These are phyloP conservation scores for Ophiosphaerella narmari DNA, from an alignment of 2,329 filamentous ascomycete genomes.

Conservation along the genomic window DNA sequence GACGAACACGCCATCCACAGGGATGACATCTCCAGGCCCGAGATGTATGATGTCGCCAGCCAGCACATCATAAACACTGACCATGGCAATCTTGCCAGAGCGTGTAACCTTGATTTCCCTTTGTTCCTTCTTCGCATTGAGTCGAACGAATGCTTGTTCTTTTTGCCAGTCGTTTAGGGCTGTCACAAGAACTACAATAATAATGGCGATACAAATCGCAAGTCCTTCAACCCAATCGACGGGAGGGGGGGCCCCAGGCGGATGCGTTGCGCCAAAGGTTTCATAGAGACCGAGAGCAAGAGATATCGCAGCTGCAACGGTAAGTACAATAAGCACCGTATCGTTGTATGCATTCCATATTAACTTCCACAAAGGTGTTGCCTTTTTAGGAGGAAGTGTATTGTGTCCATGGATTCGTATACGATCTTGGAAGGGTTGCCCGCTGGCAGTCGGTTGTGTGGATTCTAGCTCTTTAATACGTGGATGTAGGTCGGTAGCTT, in stretches of 20 bases:
- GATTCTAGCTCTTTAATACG: slow-evolving; percentile 24
- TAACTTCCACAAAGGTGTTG: slow-evolving; percentile 62
- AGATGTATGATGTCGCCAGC: slow-evolving; percentile 73
- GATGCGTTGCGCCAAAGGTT: slow-evolving; percentile 57
- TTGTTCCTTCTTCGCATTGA: slow-evolving; percentile 45
- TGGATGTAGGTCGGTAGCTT: slow-evolving; percentile 51
- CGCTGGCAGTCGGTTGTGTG: slow-evolving; percentile 17
- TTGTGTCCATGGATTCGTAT: slow-evolving; percentile 65
- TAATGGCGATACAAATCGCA: slow-evolving; percentile 45
- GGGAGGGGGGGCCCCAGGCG: slow-evolving; percentile 47
- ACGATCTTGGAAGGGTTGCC: slow-evolving; percentile 57
- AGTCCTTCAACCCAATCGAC: slow-evolving; percentile 48
- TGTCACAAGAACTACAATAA: slow-evolving; percentile 45
- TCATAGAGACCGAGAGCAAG: slow-evolving; percentile 72
- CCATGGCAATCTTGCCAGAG: slow-evolving; percentile 66
- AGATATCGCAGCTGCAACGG: slow-evolving; percentile 70
- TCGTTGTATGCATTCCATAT: slow-evolving; percentile 75
- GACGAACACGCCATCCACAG: slow-evolving; percentile 72
- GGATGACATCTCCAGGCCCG: slow-evolving; percentile 70
- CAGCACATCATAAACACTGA: slow-evolving; percentile 63
- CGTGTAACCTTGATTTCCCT: slow-evolving; percentile 55
- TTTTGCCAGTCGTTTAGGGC: slow-evolving; percentile 46
- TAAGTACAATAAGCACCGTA: slow-evolving; percentile 72
- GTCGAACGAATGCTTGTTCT: slow-evolving; percentile 40
- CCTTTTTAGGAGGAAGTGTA: slow-evolving; percentile 65